Evolutionary conservation across 164 flowering plant genomes (phyloP).

Genomic region (Euptelea pleiosperma): DNA sequence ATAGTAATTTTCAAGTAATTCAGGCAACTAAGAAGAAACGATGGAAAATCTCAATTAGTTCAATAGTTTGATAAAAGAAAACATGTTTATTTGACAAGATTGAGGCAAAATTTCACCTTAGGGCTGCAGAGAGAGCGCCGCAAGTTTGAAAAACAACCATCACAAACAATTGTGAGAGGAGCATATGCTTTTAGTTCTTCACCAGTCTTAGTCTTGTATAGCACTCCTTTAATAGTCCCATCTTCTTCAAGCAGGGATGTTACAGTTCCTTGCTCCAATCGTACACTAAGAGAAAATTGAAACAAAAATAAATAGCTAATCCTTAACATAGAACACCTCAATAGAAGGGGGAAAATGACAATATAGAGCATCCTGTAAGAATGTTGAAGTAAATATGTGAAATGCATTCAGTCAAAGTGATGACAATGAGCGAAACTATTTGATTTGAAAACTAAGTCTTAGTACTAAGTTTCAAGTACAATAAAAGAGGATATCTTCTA

Average conservation of each 20-base stretch:
- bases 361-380: neutral
- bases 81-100: neutral
- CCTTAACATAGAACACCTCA: constrained; percentile 9
- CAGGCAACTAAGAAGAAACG: neutral
- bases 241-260: constrained; percentile 76
- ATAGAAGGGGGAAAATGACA: neutral
- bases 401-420: neutral
- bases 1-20: neutral
- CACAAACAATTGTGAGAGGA: constrained; percentile 88
- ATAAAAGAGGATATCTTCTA: neutral
- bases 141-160: constrained; percentile 93
- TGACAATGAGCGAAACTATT: neutral
- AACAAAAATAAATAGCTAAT: neutral
- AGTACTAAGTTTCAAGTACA: neutral
- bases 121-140: constrained; percentile 81
- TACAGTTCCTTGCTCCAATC: constrained; percentile 74
- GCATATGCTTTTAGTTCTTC: constrained; percentile 61
- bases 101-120: constrained; percentile 43
- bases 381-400: neutral
- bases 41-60: neutral
- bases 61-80: neutral
- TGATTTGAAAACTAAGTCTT: no score
- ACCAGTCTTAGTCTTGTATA: constrained; percentile 64
- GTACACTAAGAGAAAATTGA: constrained; percentile 42
- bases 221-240: constrained; percentile 74